phyloP scores from a whole-genome alignment of 2,329 filamentous ascomycete genomes.

The Ampelomyces quisqualis region DNA sequence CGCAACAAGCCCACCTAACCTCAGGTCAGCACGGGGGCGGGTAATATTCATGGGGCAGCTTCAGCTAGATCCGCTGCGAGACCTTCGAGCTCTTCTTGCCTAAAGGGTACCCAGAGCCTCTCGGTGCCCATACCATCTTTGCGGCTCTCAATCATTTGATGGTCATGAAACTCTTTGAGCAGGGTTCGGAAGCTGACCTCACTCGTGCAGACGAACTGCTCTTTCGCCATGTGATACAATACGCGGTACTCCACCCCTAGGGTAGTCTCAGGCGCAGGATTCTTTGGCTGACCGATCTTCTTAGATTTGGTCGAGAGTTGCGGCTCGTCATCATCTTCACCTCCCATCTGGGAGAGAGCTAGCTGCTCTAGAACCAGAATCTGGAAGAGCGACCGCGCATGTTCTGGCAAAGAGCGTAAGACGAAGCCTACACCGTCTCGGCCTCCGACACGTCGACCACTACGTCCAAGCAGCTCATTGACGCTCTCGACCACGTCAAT shows the following conservation, averaged over 20 bases:
- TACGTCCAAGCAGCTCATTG: conserved; percentile 80
- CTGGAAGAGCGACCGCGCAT: conserved; percentile 82
- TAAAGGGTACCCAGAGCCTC: conserved; percentile 79
- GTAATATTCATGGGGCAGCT: conserved; percentile 33
- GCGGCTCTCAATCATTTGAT: conserved; percentile 91
- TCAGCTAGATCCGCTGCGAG: conserved; percentile 74
- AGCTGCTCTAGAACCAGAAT: conserved; percentile 84
- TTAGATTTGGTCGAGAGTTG: conserved; percentile 23
- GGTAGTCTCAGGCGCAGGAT: conserved; percentile 34
- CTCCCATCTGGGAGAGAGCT: conserved; percentile 60
- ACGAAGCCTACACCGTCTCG: conserved; percentile 92
- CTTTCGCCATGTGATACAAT: conserved; percentile 91
- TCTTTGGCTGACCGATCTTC: conserved; percentile 29
- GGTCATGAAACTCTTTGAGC: conserved; percentile 96
- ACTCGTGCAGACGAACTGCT: conserved; percentile 95
- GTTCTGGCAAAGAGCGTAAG: conserved; percentile 84
- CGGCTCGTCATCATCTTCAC: conserved; percentile 25
- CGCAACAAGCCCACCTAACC: too few species aligned
- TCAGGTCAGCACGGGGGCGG: too few species aligned
- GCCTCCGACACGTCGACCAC: conserved; percentile 75
- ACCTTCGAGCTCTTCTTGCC: conserved; percentile 82
- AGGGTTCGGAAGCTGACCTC: conserved; percentile 94
- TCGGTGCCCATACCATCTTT: conserved; percentile 86
- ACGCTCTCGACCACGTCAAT: conserved; percentile 87
- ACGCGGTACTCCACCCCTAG: conserved; percentile 84